These are phyloP conservation scores for Diddensiella santjacobensis DNA, from an alignment of 805 yeast genomes.

Conservation along the genomic window DNA sequence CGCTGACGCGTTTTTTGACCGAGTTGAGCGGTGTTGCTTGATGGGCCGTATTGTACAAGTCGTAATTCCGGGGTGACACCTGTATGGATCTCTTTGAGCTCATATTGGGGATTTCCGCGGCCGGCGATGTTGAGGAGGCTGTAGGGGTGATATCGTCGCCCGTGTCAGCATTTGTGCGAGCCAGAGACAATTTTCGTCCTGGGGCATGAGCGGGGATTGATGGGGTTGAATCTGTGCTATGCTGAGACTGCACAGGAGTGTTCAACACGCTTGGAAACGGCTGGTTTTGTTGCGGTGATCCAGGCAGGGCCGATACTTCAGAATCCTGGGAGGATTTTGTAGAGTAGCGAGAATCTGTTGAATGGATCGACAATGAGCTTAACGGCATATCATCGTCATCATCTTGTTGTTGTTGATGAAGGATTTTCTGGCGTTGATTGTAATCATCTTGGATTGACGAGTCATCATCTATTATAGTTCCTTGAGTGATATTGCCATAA, in stretches of 20 bases:
- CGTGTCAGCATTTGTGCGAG: neutral
- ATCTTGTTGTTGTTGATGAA: neutral
- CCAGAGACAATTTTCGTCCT: conserved; percentile 2
- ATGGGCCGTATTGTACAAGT: conserved; percentile 3
- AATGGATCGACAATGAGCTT: neutral
- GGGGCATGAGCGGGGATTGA: conserved; percentile 6
- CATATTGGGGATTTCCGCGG: neutral
- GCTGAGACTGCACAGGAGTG: neutral
- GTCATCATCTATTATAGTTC: conserved; percentile 1
- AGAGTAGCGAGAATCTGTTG: neutral
- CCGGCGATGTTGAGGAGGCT: neutral
- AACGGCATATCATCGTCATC: conserved; percentile 3
- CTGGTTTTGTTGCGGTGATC: neutral
- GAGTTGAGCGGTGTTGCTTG: conserved; percentile 1
- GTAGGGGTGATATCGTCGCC: neutral
- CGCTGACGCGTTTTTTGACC: conserved; percentile 1
- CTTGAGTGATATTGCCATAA: neutral
- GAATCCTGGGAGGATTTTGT: neutral
- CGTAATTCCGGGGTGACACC: conserved; percentile 4
- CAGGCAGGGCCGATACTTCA: neutral
- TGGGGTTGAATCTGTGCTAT: neutral
- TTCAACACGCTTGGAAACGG: neutral
- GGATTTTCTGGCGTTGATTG: neutral
- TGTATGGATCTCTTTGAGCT: conserved; percentile 2
- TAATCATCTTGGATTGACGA: neutral